Evolutionary conservation across 495 filamentous ascomycete genomes (phyloP), one percentile per base, ranked within the genome.

Genomic region (Hypoxylon rickii): DNA sequence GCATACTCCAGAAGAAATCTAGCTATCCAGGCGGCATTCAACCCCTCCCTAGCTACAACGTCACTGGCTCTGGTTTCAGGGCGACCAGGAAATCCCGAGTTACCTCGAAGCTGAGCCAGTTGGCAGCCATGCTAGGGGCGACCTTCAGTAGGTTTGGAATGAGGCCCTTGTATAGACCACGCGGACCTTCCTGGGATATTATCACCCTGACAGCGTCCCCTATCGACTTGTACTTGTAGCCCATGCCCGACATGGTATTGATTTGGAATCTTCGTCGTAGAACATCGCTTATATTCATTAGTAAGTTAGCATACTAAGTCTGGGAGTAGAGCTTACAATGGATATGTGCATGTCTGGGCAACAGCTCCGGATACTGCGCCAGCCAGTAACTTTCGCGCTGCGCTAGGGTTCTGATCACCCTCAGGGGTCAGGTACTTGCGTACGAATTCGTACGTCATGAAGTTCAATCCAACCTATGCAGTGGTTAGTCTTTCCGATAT

Each of bases 211-310:
- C 75, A 3, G 94, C 94, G 66, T 97, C 90, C 61, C 83, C 80
- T 33, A 98, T 87, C 13, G 84, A 86, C 61, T 85, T 90, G 75
- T 98, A 98, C 69, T 92, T 83, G 63, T 96, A 97, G 34, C 94
- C 95, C 85, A 98, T 92, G n/a, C 93, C 93, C 19, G 86, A 89
- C 94, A 98, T 98, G 42, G 92, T 97, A 68, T 98, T 98, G 74
- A 98, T 96, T 63, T 98, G 94, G 65, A 98, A 98, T 21, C 94
- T 82, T 42, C 94, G 85, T 13, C 94, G 89, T n/a, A 98, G 81
- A 1, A 98, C 95, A 72, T 96, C 92, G 66, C 91, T 95, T 7
- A 19, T 17, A 1, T 2, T 24, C 42, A 24, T 76, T 44, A 75
- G 67, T 42, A 3, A 34, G 45, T 24, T 15, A 44, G 15, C 32